These are phyloP conservation scores for Kockovaella imperatae DNA, from an alignment of 768 basidiomycete species.

Conservation along the genomic window DNA sequence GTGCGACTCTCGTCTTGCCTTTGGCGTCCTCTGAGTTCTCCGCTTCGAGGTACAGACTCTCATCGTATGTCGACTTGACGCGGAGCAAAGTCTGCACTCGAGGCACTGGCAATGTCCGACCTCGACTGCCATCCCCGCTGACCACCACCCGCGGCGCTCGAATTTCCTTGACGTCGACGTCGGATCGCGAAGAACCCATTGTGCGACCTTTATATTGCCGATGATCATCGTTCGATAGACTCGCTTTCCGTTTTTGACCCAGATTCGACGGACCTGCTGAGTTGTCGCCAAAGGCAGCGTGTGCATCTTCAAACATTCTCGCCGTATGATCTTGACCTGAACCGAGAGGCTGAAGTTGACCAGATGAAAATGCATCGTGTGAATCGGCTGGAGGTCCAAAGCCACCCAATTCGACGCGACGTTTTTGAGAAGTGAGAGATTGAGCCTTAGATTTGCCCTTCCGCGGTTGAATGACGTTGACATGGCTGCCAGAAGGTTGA, in stretches of 20 bases:
- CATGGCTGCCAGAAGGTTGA: slow-evolving; percentile 11
- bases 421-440: too few relatives aligned
- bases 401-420: slow-evolving; percentile 11
- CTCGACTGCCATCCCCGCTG: neutral
- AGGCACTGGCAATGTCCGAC: slow-evolving; percentile 52
- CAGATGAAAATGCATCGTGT: slow-evolving; percentile 29
- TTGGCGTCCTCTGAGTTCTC: slow-evolving; percentile 61
- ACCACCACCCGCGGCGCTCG: slow-evolving; percentile 18
- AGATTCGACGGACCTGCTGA: slow-evolving; percentile 4
- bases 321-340: slow-evolving; percentile 25
- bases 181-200: slow-evolving; percentile 46
- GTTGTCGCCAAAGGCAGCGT: slow-evolving; percentile 20
- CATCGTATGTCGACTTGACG: slow-evolving; percentile 57
- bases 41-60: slow-evolving; percentile 59
- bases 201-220: slow-evolving; percentile 46
- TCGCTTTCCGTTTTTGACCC: slow-evolving; percentile 23
- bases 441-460: slow-evolving; percentile 20
- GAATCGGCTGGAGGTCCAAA: slow-evolving; percentile 3
- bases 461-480: slow-evolving; percentile 34
- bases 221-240: slow-evolving; percentile 11
- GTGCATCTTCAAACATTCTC: slow-evolving; percentile 33
- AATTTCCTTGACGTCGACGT: slow-evolving; percentile 56
- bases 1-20: slow-evolving; percentile 59
- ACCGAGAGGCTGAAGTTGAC: slow-evolving; percentile 29
- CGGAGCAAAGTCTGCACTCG: slow-evolving; percentile 57